Conservation (phyloP, 345 rosid genomes). For the Nasturtium officinale region DNA sequence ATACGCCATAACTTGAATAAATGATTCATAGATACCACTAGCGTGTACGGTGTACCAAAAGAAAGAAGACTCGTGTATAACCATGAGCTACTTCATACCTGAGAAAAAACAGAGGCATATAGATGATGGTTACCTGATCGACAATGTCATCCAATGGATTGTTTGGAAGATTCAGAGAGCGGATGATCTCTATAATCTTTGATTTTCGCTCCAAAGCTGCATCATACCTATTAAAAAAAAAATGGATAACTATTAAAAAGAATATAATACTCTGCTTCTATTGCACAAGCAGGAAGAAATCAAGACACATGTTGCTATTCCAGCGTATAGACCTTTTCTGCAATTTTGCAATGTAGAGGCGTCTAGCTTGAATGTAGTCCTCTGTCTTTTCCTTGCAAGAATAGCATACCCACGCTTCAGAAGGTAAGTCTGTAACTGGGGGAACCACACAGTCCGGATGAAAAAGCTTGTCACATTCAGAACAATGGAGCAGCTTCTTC, state of each 20-base stretch:
- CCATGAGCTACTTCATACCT: conserved; percentile 15
- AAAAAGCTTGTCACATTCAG: conserved; percentile 87
- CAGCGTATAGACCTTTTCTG: conserved; percentile 59
- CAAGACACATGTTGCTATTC: conserved; percentile 29
- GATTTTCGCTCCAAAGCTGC: conserved; percentile 81
- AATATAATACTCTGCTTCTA: conserved; percentile 16
- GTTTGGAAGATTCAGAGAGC: conserved; percentile 88
- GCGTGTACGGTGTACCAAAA: conserved; percentile 11
- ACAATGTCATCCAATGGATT: conserved; percentile 97
- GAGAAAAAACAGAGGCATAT: conserved; percentile 10
- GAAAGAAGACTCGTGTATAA: conserved; percentile 23
- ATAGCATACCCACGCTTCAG: conserved; percentile 88
- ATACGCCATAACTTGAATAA: conserved; percentile 22
- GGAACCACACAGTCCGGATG: conserved; percentile 90
- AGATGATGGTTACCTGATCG: conserved; percentile 68
- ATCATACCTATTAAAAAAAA: conserved; percentile 66
- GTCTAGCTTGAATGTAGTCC: conserved; percentile 79
- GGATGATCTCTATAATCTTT: conserved; percentile 86
- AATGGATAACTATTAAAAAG: not conserved
- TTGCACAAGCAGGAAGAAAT: conserved; percentile 15
- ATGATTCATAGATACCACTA: conserved; percentile 30
- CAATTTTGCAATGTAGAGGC: conserved; percentile 63
- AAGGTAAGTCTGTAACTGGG: conserved; percentile 65
- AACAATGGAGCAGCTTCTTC: conserved; percentile 89
- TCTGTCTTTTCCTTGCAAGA: conserved; percentile 98